These are phyloP conservation scores for Ustilago hordei DNA, from an alignment of 1,284 basidiomycete genomes.

Conservation along the genomic window DNA sequence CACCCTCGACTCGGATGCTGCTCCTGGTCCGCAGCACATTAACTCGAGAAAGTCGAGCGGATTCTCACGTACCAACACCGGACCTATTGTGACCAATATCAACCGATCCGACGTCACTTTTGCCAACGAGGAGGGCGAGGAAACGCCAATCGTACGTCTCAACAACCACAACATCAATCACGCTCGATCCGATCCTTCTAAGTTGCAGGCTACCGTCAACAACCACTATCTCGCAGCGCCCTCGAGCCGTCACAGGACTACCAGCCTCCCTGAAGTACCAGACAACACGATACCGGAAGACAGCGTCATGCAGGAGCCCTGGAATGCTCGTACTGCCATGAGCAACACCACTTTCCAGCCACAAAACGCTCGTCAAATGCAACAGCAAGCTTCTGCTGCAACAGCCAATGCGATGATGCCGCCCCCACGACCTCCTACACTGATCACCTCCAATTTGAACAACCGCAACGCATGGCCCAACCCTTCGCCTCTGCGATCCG, in stretches of 20 bases:
- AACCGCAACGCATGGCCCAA: conserved; percentile 37
- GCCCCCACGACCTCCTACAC: conserved; percentile 33
- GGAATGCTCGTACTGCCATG: conserved; percentile 24
- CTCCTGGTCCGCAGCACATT: conserved; percentile 38
- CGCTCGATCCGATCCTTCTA: conserved; percentile 24
- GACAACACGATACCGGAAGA: conserved; percentile 17
- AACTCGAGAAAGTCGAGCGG: conserved; percentile 40
- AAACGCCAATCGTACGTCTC: conserved; percentile 55
- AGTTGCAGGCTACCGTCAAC: conserved; percentile 26
- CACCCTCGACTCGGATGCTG: conserved; percentile 35
- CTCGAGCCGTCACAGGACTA: conserved; percentile 30
- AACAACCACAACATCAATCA: conserved; percentile 23
- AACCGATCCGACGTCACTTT: conserved; percentile 30
- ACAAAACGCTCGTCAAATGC: conserved; percentile 17
- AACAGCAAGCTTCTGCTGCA: conserved; percentile 1
- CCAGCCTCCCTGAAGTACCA: conserved; percentile 36
- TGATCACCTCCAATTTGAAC: conserved; percentile 49
- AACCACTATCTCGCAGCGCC: conserved; percentile 31
- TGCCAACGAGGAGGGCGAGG: conserved; percentile 55
- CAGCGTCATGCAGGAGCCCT: conserved; percentile 15
- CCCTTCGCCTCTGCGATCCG: conserved; percentile 39
- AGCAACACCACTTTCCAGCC: conserved; percentile 6
- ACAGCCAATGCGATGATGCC: conserved; percentile 36
- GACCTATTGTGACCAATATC: conserved; percentile 55
- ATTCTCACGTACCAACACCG: conserved; percentile 50